phyloP scores from a whole-genome alignment of 805 yeast genomes.

The Candida rishiriensis region DNA sequence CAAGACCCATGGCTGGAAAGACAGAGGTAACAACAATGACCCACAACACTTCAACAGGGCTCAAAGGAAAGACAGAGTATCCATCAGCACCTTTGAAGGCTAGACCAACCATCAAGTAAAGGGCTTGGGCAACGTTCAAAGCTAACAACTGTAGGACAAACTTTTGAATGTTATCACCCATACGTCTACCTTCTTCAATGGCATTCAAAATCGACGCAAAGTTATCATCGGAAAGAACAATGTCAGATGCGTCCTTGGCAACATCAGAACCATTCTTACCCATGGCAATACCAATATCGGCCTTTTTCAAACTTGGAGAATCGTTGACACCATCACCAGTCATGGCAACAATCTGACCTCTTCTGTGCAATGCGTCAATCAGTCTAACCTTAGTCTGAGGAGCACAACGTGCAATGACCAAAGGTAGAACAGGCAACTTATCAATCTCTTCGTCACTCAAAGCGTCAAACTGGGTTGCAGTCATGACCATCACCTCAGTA shows the following conservation, averaged over 20 bases:
- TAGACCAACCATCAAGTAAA: constrained; percentile 65
- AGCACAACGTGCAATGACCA: constrained; percentile 79
- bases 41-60: constrained; percentile 80
- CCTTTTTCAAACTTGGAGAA: constrained; percentile 69
- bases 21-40: constrained; percentile 74
- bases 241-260: constrained; percentile 80
- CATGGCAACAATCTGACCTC: constrained; percentile 67
- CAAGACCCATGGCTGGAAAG: constrained; percentile 82
- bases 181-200: constrained; percentile 75
- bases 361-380: constrained; percentile 71
- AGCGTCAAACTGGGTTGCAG: constrained; percentile 67
- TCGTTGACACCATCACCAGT: constrained; percentile 84
- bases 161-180: constrained; percentile 75
- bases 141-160: constrained; percentile 71
- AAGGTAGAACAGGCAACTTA: constrained; percentile 58
- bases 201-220: constrained; percentile 77
- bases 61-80: constrained; percentile 73
- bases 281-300: constrained; percentile 84
- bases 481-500: constrained; percentile 65
- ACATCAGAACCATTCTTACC: constrained; percentile 79
- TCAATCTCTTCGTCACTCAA: constrained; percentile 60
- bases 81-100: constrained; percentile 61
- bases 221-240: constrained; percentile 71
- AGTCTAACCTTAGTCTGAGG: constrained; percentile 78
- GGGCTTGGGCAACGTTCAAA: constrained; percentile 67